A percentile compares a stretch with the other conserved stretches of the same genome.
These are phyloP conservation scores for Sporothrix variecibatus DNA, from an alignment of 2,329 filamentous ascomycete genomes.

Conservation along the genomic window DNA sequence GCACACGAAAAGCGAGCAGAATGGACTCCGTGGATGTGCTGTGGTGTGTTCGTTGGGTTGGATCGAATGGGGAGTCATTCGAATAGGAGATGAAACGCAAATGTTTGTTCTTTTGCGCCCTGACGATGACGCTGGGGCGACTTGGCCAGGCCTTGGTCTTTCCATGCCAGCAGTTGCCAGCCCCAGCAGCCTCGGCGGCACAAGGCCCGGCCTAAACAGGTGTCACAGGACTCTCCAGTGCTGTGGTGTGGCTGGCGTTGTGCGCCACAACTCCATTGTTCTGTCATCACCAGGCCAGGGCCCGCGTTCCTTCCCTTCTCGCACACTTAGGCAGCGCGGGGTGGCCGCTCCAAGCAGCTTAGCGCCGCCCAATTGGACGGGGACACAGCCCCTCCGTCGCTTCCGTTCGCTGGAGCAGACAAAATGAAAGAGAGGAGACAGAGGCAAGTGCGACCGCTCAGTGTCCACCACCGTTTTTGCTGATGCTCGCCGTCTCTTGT, in stretches of 20 bases:
- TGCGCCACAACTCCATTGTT: not conserved
- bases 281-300: not conserved
- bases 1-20: not conserved
- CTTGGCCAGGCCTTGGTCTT: not conserved
- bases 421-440: not conserved
- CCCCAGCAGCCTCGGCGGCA: not conserved
- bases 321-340: slow-evolving; percentile 12
- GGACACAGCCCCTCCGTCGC: slow-evolving; percentile 27
- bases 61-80: not conserved
- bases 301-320: not conserved
- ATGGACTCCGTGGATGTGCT: not conserved
- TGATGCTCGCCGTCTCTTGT: not conserved
- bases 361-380: slow-evolving; percentile 13
- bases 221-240: not conserved
- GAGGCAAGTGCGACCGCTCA: slow-evolving; percentile 1
- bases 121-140: slow-evolving; percentile 18
- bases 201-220: not conserved
- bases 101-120: not conserved
- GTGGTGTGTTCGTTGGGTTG: not conserved
- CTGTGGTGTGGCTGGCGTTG: slow-evolving; percentile 3
- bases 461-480: not conserved
- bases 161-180: not conserved
- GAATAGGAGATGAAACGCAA: slow-evolving; percentile 24
- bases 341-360: slow-evolving; percentile 7
- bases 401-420: slow-evolving; percentile 18